phyloP scores from a whole-genome alignment of 805 yeast species.

The Kurtzmaniella fragi region DNA sequence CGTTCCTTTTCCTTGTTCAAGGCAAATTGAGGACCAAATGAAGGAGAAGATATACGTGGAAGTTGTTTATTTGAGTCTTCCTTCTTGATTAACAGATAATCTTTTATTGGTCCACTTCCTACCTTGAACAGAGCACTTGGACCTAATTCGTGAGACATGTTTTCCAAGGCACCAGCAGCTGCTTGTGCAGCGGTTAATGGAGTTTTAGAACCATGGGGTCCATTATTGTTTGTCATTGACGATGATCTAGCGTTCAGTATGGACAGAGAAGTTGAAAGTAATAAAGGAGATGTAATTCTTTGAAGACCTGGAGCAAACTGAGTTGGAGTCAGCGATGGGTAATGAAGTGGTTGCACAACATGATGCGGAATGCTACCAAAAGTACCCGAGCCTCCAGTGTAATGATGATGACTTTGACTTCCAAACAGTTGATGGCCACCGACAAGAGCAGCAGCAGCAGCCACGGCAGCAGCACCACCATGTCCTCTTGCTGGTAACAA shows the following conservation, averaged over 20 bases:
- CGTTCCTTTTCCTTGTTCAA: slow-evolving; percentile 12
- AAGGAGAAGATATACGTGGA: slow-evolving; percentile 30
- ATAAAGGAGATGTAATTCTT: slow-evolving; percentile 59
- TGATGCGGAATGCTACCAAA: slow-evolving; percentile 17
- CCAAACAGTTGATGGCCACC: background rate
- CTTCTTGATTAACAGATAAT: slow-evolving; percentile 34
- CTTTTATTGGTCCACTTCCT: slow-evolving; percentile 7
- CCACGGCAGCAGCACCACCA: background rate
- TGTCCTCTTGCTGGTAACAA: slow-evolving; percentile 18
- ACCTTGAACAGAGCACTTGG: slow-evolving; percentile 38
- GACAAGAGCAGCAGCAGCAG: background rate
- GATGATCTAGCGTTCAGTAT: slow-evolving; percentile 33
- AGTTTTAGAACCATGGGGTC: slow-evolving; percentile 1
- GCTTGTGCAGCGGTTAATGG: slow-evolving; percentile 18
- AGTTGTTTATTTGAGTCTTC: slow-evolving; percentile 14
- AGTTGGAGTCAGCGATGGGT: slow-evolving; percentile 65
- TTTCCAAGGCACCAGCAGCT: slow-evolving; percentile 43
- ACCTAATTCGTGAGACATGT: slow-evolving; percentile 39
- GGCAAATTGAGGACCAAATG: slow-evolving; percentile 42
- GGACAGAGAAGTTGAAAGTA: slow-evolving; percentile 48
- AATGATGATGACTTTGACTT: background rate
- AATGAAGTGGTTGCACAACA: slow-evolving; percentile 53
- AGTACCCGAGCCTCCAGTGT: slow-evolving; percentile 3
- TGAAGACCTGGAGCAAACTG: slow-evolving; percentile 64
- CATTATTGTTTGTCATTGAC: slow-evolving; percentile 1